phyloP scores from a whole-genome alignment of 805 yeast genomes.

The Komagataella pseudopastoris region DNA sequence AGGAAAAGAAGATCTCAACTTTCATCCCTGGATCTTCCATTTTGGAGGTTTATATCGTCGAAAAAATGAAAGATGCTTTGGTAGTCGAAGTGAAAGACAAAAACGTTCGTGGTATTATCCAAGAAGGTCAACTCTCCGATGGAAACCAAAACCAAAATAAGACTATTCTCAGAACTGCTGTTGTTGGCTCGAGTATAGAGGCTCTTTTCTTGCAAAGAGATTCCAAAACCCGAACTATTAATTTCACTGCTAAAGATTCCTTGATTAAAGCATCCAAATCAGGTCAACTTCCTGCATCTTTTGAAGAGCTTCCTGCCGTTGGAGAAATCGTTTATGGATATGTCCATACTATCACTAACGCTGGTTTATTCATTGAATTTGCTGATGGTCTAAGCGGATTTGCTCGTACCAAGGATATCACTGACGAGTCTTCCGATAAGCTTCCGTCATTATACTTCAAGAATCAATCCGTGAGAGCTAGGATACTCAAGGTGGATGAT shows the following conservation, averaged over 20 bases:
- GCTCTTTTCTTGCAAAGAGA: constrained; percentile 62
- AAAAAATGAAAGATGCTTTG: constrained; percentile 63
- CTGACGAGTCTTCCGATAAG: constrained; percentile 38
- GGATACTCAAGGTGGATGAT: constrained; percentile 54
- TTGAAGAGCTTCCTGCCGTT: constrained; percentile 42
- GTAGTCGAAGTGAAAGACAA: constrained; percentile 44
- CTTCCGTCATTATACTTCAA: constrained; percentile 38
- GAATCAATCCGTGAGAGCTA: constrained; percentile 61
- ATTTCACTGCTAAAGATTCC: constrained; percentile 50
- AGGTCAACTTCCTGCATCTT: constrained; percentile 39
- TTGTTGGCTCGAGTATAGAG: constrained; percentile 45
- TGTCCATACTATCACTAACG: constrained; percentile 61
- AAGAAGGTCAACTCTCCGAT: constrained; percentile 66
- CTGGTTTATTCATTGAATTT: constrained; percentile 77
- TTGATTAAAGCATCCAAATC: constrained; percentile 50
- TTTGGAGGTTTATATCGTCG: constrained; percentile 46
- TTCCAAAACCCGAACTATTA: constrained; percentile 41
- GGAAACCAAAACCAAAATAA: constrained; percentile 64
- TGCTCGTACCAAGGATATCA: constrained; percentile 61
- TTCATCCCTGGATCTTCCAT: constrained; percentile 51
- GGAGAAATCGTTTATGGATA: constrained; percentile 50
- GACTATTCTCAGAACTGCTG: constrained; percentile 43
- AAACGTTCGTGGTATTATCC: constrained; percentile 55
- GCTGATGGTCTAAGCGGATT: constrained; percentile 74
- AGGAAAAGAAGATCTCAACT: constrained; percentile 27